These are phyloP conservation scores for Melanogaster broomeanus DNA, from an alignment of 768 basidiomycete species.

Conservation along the genomic window DNA sequence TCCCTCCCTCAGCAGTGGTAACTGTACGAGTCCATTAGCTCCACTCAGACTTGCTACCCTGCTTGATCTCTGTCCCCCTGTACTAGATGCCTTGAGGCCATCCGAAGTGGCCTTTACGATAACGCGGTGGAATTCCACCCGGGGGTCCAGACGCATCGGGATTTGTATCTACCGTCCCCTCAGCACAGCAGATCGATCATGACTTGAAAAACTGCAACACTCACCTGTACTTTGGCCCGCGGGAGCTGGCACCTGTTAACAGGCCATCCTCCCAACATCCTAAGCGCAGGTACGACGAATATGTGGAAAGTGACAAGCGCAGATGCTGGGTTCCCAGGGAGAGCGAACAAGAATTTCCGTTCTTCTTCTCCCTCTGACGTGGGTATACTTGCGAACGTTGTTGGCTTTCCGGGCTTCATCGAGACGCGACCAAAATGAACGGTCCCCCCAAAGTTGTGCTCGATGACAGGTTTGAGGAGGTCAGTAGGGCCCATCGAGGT, in stretches of 20 bases:
- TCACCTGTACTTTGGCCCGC: conserved; percentile 63
- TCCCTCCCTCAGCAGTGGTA: conserved; percentile 49
- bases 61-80: conserved; percentile 86
- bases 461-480: conserved; percentile 85
- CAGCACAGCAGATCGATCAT: background rate
- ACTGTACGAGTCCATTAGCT: conserved; percentile 75
- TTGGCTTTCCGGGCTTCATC: conserved; percentile 86
- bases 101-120: conserved; percentile 45
- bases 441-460: conserved; percentile 71
- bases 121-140: conserved; percentile 85
- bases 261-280: conserved; percentile 71
- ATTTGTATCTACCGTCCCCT: conserved; percentile 47
- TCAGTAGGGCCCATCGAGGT: conserved; percentile 92
- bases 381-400: conserved; percentile 83
- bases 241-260: conserved; percentile 55
- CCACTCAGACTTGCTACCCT: conserved; percentile 77
- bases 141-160: conserved; percentile 66
- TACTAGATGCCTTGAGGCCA: conserved; percentile 69
- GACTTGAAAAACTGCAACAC: conserved; percentile 12
- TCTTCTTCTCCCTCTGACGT: conserved; percentile 29
- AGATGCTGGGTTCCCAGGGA: conserved; percentile 88
- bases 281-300: conserved; percentile 80
- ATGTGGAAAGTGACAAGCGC: conserved; percentile 85
- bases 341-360: conserved; percentile 72
- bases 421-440: conserved; percentile 87